Evolutionary conservation across 768 basidiomycete species (phyloP), one percentile per base, ranked within the genome.

Genomic region (Mycena kentingensis): DNA sequence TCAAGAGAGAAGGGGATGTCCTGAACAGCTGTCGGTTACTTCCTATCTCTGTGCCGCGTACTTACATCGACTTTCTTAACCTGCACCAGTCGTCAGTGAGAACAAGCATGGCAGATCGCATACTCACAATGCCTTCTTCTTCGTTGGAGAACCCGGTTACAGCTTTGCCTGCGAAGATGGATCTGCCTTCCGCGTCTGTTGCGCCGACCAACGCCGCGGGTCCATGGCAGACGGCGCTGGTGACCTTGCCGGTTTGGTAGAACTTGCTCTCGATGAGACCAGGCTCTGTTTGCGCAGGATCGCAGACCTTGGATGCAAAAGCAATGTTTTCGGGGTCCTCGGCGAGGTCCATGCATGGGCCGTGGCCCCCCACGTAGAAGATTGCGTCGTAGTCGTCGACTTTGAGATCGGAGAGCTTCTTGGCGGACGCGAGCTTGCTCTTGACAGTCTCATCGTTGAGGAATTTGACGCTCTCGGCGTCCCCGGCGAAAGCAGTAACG

Each of bases 361-460:
- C 88, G 62, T 90, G 87, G 27, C 90, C 89, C 35, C 90, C 90
- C 49, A 88, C 78, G 63, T 88, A 89, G 70, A 87, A 90, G 49
- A 93, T 72, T 13, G 84, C 90, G 46, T 78, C 83, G 63, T 89
- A 92, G 60, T 87, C 82, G 26, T 74, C 66, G 4, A 68, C 70
- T 41, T 77, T 74, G 58, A 92, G 77, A 1, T 85, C 81, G 0
- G 75, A 68, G 39, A 92, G 72, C 67, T 76, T 81, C 70, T 84
- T 82, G 3, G 87, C 79, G 28, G 70, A 70, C 7, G 73, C 74
- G 26, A 88, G 63, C 60, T 86, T 82, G 15, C 67, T 59, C 57
- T 77, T 74, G 37, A 82, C 81, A 4, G 69, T 70, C 8, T 70
- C 65, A 61, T 91, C 87, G 0, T 72, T 65, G 43, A 87, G 67